Base-by-base conservation (phyloP, 1,139 yeast genomes). In the Debaryomyces subglobosus region DNA sequence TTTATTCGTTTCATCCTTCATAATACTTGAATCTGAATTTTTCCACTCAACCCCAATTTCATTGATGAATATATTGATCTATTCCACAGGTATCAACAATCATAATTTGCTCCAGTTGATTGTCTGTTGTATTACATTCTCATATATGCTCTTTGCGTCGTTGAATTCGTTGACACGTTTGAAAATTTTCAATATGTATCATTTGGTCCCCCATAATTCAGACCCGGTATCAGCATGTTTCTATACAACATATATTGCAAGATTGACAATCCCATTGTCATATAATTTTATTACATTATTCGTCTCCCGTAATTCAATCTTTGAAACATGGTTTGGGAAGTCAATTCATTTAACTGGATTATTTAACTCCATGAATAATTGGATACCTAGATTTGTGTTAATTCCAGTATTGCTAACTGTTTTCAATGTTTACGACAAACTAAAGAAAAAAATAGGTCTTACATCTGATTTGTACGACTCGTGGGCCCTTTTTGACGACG, bases 231-330 rank as follows among this genome's bases (percentile, higher is more conserved):
- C 90, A 27, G 78, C 87, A 32, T 76, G 89, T 41, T 89, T 89
- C 64, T 89, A 87, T 64, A 84, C 92, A 23, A 86, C 89, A 59
- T 89, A 89, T 60, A 84, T 89, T 30, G 89, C 94, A 47, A 82
- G 96, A 54, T 72, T 89, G 61, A 87, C 96, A 0, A 85, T 89
- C 12, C 96, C 96, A 3, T 72, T 89, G 54, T 82, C 89, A 32
- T 89, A 87, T 68, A 89, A 89, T 64, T 89, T 87, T 62, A 67
- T 89, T 49, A 87, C 89, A 34, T 70, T 89, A 45, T 76, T 86
- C 51, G 74, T 82, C 10, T 72, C 80, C 23, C 62, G 82, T 13
- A 60, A 62, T 13, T 77, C 81, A 49, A 57, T 70, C 8, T 81
- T 81, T 59, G 84, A 81, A 57, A 64, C 67, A 45, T 88, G 92